phyloP scores from a whole-genome alignment of 768 basidiomycete genomes.

The Polyporus arcularius region DNA sequence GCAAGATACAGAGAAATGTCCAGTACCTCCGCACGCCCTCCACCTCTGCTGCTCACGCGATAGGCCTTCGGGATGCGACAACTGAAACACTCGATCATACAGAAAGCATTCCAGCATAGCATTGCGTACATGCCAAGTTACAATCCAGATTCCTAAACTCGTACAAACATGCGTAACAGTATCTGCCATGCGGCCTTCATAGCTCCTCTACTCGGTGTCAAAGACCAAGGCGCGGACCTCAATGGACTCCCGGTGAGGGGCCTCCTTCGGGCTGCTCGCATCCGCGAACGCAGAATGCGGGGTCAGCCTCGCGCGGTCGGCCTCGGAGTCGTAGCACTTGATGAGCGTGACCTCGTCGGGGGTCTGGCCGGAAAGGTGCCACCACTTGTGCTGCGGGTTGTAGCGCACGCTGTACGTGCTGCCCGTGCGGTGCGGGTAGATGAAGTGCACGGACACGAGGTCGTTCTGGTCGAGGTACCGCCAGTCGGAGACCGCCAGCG shows the following conservation, averaged over 20 bases:
- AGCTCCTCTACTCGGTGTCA: conserved; percentile 27
- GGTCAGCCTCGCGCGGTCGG: conserved; percentile 35
- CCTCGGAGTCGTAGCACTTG: conserved; percentile 42
- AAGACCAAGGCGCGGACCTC: conserved; percentile 41
- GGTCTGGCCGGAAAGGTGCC: conserved; percentile 37
- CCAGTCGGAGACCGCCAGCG: conserved; percentile 43
- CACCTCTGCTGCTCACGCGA: too few relatives aligned
- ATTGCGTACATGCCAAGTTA: too few relatives aligned
- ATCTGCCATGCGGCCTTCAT: too few relatives aligned
- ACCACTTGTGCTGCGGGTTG: conserved; percentile 38
- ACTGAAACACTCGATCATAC: too few relatives aligned
- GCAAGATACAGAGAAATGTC: neutral
- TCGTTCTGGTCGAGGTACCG: conserved; percentile 38
- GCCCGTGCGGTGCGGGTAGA: conserved; percentile 36
- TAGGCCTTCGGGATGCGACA: too few relatives aligned
- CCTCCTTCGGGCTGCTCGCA: conserved; percentile 29
- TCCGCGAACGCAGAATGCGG: conserved; percentile 41
- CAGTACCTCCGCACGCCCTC: neutral
- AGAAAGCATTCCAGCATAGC: too few relatives aligned
- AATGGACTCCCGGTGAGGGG: conserved; percentile 39
- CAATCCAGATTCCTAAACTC: too few relatives aligned
- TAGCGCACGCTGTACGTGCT: conserved; percentile 35
- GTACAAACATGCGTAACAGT: too few relatives aligned
- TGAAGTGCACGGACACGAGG: conserved; percentile 36
- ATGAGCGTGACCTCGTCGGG: conserved; percentile 41